Percentiles rank a stretch among this genome's conserved stretches.
Evolutionary conservation across 73 alveolate species (phyloP).

Genomic region (Tetrahymena borealis): DNA sequence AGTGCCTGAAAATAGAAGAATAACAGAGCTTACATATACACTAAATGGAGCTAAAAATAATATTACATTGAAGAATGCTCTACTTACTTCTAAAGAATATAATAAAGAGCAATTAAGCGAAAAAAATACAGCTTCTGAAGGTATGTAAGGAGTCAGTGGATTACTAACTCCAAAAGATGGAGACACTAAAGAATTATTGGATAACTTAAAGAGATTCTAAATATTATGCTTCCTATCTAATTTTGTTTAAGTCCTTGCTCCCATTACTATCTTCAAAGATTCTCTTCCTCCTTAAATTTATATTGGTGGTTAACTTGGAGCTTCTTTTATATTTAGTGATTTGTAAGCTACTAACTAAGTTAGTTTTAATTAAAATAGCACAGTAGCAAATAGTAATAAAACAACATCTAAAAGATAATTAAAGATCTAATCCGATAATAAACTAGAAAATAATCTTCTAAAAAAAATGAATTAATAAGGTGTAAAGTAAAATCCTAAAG

Average conservation of each 20-base stretch:
- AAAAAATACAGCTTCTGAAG: not conserved
- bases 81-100: not conserved
- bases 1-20: not conserved
- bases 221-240: not conserved
- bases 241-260: not conserved
- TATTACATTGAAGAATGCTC: not conserved
- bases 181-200: not conserved
- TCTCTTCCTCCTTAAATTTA: not conserved
- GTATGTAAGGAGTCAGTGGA: not conserved
- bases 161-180: not conserved
- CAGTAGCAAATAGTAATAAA: not conserved
- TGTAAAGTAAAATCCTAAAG: no score
- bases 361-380: not conserved
- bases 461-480: no score
- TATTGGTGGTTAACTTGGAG: not conserved
- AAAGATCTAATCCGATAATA: no score
- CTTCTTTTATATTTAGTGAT: not conserved
- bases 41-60: not conserved
- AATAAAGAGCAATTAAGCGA: not conserved
- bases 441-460: no score
- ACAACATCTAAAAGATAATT: not conserved
- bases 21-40: not conserved
- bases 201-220: not conserved
- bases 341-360: not conserved
- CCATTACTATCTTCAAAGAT: not conserved